Percentiles rank a stretch among this genome's conserved stretches.
Evolutionary conservation across 2,329 filamentous ascomycete species (phyloP).

Genomic region (Ambrosiella xylebori): DNA sequence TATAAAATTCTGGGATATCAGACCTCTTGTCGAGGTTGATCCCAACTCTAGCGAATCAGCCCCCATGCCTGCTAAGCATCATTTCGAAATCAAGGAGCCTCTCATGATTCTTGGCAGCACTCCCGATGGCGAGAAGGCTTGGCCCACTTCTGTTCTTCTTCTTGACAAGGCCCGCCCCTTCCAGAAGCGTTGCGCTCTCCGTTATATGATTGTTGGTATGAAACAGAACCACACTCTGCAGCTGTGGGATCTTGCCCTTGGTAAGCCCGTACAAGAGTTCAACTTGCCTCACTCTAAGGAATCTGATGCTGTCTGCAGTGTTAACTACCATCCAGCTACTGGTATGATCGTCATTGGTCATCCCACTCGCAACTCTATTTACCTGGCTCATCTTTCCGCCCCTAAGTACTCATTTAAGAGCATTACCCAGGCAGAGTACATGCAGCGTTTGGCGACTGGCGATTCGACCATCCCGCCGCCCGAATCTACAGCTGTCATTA

Average conservation of each 20-base stretch:
- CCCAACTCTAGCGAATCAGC: conserved; percentile 33
- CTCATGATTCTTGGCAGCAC: conserved; percentile 76
- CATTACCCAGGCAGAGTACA: conserved; percentile 76
- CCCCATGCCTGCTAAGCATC: conserved; percentile 35
- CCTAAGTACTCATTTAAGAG: conserved; percentile 75
- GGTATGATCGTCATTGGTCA: conserved; percentile 92
- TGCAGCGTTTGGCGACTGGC: conserved; percentile 57
- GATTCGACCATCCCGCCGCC: conserved; percentile 62
- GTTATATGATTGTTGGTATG: conserved; percentile 94
- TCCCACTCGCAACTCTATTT: conserved; percentile 91
- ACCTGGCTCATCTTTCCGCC: conserved; percentile 88
- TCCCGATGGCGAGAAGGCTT: conserved; percentile 78
- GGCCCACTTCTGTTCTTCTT: conserved; percentile 89
- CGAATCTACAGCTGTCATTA: conserved; percentile 93
- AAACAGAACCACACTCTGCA: conserved; percentile 98
- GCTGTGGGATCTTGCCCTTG: conserved; percentile 90
- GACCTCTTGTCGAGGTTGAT: conserved; percentile 46
- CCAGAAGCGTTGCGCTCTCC: conserved; percentile 70
- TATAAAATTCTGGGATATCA: conserved; percentile 97
- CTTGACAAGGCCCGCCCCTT: conserved; percentile 93
- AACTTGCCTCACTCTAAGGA: conserved; percentile 92
- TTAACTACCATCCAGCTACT: conserved; percentile 80
- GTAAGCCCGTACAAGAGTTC: conserved; percentile 91
- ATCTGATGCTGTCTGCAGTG: conserved; percentile 93
- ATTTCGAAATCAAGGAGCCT: conserved; percentile 68